Percentiles rank a stretch among this genome's conserved stretches.
Evolutionary conservation across 768 basidiomycete species (phyloP).

Genomic region (Mycena alexandri): DNA sequence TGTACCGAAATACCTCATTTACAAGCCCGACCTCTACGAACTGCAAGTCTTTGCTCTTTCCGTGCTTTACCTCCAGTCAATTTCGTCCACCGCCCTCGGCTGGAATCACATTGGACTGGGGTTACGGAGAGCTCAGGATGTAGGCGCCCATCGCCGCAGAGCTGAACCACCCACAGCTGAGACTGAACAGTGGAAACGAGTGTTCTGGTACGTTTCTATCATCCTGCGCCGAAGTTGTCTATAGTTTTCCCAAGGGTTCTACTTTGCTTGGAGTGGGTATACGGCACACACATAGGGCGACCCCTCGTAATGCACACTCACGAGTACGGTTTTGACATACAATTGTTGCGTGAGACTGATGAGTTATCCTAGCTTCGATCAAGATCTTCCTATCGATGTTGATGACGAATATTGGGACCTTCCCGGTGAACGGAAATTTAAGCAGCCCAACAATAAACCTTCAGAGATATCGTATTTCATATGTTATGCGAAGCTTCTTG

Average conservation of each 20-base stretch:
- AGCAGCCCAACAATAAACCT: constrained; percentile 65
- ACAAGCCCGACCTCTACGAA: constrained; percentile 30
- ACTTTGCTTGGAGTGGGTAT: constrained; percentile 33
- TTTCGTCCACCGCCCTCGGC: constrained; percentile 56
- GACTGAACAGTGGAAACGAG: constrained; percentile 73
- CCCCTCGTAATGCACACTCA: constrained; percentile 69
- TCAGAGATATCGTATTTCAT: constrained; percentile 61
- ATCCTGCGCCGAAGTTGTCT: not conserved
- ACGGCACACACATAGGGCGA: constrained; percentile 62
- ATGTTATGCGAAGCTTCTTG: constrained; percentile 58
- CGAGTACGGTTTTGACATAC: constrained; percentile 56
- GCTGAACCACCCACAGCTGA: constrained; percentile 55
- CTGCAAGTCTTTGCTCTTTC: constrained; percentile 36
- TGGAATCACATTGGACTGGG: constrained; percentile 76
- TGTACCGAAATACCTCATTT: constrained; percentile 18
- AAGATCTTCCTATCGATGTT: constrained; percentile 71
- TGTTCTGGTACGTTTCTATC: constrained; percentile 53
- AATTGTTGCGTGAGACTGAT: no score
- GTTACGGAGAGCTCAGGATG: constrained; percentile 69
- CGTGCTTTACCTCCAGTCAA: constrained; percentile 56
- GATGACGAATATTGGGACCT: constrained; percentile 76
- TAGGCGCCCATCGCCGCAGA: constrained; percentile 64
- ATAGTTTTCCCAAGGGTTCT: constrained; percentile 34
- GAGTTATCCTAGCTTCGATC: constrained; percentile 60
- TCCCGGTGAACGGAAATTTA: constrained; percentile 56